These are phyloP conservation scores for Hygrophorus russula DNA, from an alignment of 768 basidiomycete genomes.

Conservation along the genomic window DNA sequence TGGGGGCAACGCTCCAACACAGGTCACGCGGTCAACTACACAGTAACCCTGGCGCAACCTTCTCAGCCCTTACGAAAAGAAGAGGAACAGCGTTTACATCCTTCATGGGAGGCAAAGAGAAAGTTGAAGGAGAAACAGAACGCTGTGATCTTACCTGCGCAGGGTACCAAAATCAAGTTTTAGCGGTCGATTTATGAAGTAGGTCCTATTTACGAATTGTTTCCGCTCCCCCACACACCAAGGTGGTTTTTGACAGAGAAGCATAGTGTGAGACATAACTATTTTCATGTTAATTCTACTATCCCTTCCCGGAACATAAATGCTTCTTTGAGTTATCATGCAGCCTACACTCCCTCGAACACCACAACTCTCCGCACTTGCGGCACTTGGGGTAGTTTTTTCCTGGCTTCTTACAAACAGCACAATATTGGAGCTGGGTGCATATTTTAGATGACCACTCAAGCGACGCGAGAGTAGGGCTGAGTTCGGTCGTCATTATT, in stretches of 20 bases:
- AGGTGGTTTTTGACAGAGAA: not conserved
- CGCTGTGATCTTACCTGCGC: constrained; percentile 48
- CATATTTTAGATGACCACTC: constrained; percentile 45
- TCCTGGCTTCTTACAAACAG: constrained; percentile 42
- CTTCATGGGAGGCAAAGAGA: constrained; percentile 94
- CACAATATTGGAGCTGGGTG: constrained; percentile 26
- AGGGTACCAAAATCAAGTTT: constrained; percentile 82
- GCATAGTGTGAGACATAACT: no score
- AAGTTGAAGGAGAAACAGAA: constrained; percentile 63
- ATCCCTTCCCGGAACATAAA: constrained; percentile 21
- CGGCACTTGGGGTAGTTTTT: constrained; percentile 51
- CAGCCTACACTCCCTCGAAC: constrained; percentile 50
- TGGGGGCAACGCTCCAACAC: no score
- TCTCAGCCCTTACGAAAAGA: not conserved
- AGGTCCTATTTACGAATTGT: no score
- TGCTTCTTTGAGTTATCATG: constrained; percentile 37
- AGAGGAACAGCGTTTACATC: constrained; percentile 54
- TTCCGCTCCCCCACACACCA: no score
- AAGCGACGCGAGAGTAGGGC: constrained; percentile 38
- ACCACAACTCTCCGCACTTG: constrained; percentile 51
- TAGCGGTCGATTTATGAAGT: constrained; percentile 13
- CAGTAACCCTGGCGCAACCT: not conserved
- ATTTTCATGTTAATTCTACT: no score
- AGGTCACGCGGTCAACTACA: not conserved
- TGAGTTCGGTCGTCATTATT: constrained; percentile 13